These are phyloP conservation scores for Cucurbita maxima DNA, from an alignment of 306 rosid species.

Conservation along the genomic window DNA sequence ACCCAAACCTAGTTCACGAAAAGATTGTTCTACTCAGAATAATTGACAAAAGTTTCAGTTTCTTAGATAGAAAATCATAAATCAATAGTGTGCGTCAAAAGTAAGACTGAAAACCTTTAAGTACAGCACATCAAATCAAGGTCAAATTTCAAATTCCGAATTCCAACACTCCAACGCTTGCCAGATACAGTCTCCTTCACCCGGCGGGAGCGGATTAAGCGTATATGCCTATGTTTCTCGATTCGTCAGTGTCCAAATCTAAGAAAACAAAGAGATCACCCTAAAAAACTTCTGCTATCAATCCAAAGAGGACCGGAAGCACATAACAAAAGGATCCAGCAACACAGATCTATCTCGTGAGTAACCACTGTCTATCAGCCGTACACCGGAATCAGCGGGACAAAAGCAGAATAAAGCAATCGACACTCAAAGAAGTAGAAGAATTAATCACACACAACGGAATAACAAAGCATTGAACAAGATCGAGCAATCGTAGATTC, in stretches of 20 bases:
- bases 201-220: neutral
- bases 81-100: neutral
- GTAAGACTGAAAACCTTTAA: neutral
- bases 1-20: neutral
- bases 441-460: neutral
- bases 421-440: neutral
- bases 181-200: neutral
- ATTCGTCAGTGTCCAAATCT: neutral
- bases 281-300: neutral
- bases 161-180: neutral
- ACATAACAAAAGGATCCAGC: neutral
- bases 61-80: neutral
- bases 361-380: neutral
- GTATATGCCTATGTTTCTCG: neutral
- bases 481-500: neutral
- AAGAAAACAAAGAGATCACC: neutral
- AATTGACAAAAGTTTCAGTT: neutral
- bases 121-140: neutral
- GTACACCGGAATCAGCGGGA: neutral
- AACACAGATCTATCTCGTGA: neutral
- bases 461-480: neutral
- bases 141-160: neutral
- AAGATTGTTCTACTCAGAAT: neutral
- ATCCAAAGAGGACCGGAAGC: neutral
- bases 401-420: too few relatives aligned